These are phyloP conservation scores for Tephrocybe sp. DNA, from an alignment of 768 basidiomycete genomes.

Conservation along the genomic window DNA sequence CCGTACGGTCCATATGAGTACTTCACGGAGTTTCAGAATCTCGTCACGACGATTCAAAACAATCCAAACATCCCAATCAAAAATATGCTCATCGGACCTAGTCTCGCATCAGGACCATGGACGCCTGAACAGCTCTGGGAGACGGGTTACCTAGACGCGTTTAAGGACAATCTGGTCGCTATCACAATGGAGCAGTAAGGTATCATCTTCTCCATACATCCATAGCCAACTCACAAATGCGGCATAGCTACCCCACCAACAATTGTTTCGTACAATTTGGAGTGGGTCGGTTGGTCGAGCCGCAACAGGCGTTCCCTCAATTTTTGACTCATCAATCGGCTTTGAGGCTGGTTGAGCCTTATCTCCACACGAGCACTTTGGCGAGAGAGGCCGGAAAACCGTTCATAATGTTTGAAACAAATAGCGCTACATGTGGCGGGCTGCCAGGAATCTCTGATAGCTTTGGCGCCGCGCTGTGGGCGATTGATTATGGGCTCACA, in stretches of 20 bases:
- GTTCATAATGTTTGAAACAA: slow-evolving; percentile 71
- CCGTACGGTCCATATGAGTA: slow-evolving; percentile 42
- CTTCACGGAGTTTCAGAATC: slow-evolving; percentile 43
- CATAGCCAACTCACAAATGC: background rate
- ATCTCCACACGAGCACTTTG: slow-evolving; percentile 45
- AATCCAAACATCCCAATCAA: slow-evolving; percentile 35
- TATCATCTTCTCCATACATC: background rate
- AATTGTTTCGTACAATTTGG: slow-evolving; percentile 59
- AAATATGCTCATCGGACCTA: slow-evolving; percentile 60
- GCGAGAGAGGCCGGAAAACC: slow-evolving; percentile 45
- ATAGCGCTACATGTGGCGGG: slow-evolving; percentile 68
- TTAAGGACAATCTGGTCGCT: slow-evolving; percentile 38
- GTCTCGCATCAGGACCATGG: slow-evolving; percentile 56
- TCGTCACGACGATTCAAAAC: slow-evolving; percentile 37
- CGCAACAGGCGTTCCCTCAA: slow-evolving; percentile 46
- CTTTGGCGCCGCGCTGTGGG: slow-evolving; percentile 68
- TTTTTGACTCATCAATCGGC: slow-evolving; percentile 65
- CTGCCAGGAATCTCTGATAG: slow-evolving; percentile 62
- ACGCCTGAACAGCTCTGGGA: slow-evolving; percentile 45
- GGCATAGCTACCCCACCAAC: slow-evolving; percentile 48
- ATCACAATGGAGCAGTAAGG: slow-evolving; percentile 59
- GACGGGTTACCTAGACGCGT: slow-evolving; percentile 48
- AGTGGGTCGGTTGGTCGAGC: slow-evolving; percentile 36
- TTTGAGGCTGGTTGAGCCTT: slow-evolving; percentile 47
- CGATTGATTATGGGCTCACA: slow-evolving; percentile 60